Conservation (phyloP, 2,329 filamentous ascomycete species). For the Neospermospora avenae region DNA sequence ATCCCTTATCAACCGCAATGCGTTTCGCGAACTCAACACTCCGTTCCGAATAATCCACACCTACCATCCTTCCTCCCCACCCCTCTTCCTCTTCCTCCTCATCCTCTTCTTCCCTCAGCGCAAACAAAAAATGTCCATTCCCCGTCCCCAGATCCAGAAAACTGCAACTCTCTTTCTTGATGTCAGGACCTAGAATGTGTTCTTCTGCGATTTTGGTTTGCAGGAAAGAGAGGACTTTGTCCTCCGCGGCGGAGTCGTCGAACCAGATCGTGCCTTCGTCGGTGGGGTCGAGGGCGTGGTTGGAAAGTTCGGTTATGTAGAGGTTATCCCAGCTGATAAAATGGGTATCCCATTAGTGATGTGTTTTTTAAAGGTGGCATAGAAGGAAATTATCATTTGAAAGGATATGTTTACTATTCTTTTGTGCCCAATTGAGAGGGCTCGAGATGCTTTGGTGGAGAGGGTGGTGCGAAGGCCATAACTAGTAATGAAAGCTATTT, state of each 20-base stretch:
- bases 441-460: conserved; percentile 62
- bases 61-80: conserved; percentile 70
- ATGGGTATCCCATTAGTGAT: not conserved
- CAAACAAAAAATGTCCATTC: conserved; percentile 87
- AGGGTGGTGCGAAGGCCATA: conserved; percentile 30
- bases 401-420: conserved; percentile 63
- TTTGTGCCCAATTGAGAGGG: conserved; percentile 80
- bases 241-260: conserved; percentile 84
- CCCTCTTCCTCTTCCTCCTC: conserved; percentile 25
- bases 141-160: conserved; percentile 91
- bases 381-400: too few species aligned
- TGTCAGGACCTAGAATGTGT: conserved; percentile 16
- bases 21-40: conserved; percentile 71
- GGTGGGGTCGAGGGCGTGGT: conserved; percentile 66
- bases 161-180: conserved; percentile 40
- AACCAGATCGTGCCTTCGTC: conserved; percentile 96
- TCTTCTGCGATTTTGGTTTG: conserved; percentile 19
- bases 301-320: conserved; percentile 68
- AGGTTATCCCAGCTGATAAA: conserved; percentile 68
- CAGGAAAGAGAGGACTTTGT: conserved; percentile 69
- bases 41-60: conserved; percentile 79
- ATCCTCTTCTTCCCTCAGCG: conserved; percentile 54
- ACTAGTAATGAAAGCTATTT: not conserved
- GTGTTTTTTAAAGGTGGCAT: not conserved
- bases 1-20: conserved; percentile 47